Evolutionary conservation across 305 asterid genomes (phyloP).

Genomic region (Fraxinus nigra): DNA sequence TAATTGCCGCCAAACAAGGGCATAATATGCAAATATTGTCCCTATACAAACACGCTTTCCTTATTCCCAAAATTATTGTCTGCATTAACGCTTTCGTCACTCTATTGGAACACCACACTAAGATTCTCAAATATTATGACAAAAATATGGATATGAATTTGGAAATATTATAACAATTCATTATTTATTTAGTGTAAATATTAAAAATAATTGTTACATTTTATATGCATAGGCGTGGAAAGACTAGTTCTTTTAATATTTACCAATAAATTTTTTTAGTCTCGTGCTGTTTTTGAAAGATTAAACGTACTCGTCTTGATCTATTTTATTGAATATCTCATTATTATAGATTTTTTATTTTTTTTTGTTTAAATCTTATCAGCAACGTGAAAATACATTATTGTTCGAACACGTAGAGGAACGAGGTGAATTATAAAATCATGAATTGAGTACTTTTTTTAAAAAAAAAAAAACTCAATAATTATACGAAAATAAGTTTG

Average conservation of each 20-base stretch:
- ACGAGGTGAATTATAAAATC: not conserved
- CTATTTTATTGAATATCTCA: not conserved
- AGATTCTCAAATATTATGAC: not conserved
- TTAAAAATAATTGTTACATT: not conserved
- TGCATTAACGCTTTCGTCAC: too few species aligned
- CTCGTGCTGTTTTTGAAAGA: not conserved
- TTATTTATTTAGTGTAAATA: not conserved
- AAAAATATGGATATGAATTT: not conserved
- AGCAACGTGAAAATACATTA: conserved; percentile 24
- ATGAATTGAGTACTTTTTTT: not conserved
- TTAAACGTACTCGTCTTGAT: not conserved
- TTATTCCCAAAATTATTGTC: too few species aligned
- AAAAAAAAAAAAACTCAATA: not conserved
- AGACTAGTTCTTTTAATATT: not conserved
- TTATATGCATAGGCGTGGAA: not conserved
- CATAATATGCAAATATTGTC: too few species aligned
- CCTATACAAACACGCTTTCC: too few species aligned
- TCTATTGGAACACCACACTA: not conserved
- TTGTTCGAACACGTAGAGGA: conserved; percentile 23
- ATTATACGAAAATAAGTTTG: not conserved
- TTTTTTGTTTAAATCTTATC: not conserved
- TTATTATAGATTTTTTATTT: not conserved
- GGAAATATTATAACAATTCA: not conserved
- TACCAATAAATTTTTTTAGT: not conserved
- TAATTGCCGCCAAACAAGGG: too few species aligned